Base-by-base conservation (phyloP, 192 early-diverging fungal genomes). In the Coemansia sp. region DNA sequence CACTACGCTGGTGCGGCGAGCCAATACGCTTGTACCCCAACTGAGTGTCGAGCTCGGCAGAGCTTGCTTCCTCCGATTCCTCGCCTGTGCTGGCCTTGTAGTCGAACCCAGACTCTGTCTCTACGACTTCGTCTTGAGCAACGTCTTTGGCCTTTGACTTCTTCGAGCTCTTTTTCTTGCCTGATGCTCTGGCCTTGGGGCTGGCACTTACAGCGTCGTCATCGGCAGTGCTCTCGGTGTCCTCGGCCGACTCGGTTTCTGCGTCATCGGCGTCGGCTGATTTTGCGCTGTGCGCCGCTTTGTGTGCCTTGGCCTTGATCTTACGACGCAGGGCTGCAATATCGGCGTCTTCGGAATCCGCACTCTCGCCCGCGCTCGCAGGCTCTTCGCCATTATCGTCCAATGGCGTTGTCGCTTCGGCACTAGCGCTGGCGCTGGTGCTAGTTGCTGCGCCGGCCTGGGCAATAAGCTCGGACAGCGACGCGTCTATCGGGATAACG, bases 381-480 rank as follows among this genome's bases (percentile, higher is more conserved):
- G 59, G 42, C 28, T 60, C 59, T 1, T 55, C 59, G n/a, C 42
- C 57, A 42, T 59, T 15, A 4, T 59, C 56, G 1, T 48, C 20
- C n/a, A 26, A 31, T 8, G 53, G 17, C 0, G 58, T 26, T 19
- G 47, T 28, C 3, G 36, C 60, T 7, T 54, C 60, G 25, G 50
- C 60, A 17, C 23, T 34, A 9, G 56, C 38, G 34, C 34, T 37
- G 19, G 57, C 57, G 28, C 21, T 47, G 15, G 51, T 34, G 50
- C 31, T 49, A 4, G 36, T 36, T 2, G 49, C 21, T 1, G 65
- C 65, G 0, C 36, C 6, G 1, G 66, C 38, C 4, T 61, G 66
- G 8, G 66, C 52, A 20, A 68, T 51, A 19, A 60, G 59, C 8
- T 62, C 60, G 9, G 60, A 28, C 2, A 69, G 25, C 15, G 67